Base-by-base conservation (phyloP, 352 stramenopile species). In the Chrysophaeum taylorii region DNA sequence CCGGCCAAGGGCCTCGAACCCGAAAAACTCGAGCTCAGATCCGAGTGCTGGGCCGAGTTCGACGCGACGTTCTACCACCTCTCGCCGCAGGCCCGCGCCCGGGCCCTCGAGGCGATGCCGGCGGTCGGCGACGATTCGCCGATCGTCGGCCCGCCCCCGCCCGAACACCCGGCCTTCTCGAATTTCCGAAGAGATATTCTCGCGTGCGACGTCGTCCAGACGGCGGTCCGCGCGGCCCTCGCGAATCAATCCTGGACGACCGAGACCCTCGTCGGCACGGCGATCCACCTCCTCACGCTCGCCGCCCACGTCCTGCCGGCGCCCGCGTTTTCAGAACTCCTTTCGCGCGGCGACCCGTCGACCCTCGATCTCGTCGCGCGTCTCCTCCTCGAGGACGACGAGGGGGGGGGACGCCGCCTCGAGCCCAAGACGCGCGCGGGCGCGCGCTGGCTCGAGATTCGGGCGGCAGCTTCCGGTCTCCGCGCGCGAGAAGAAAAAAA, bases 11-110 rank as follows among this genome's bases (percentile, higher is more conserved):
- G 68, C 42, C 25, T 74, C 4, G 75, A 73, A 61, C 76, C 83
- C n/a, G 77, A 87, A 68, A 80, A 82, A 45, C 88, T 80, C 78
- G 71, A 80, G 57, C 68, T 90, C 36, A 69, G 76, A 50, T 69
- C 70, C 45, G 68, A 70, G 53, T 74, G 69, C 31, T 90, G 85
- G 85, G 67, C 80, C 31, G 73, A 79, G 42, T 90, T 88, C 70
- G 85, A 90, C 72, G 82, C 85, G 21, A 74, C 75, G 0, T 90
- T 89, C 71, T 82, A 77, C 48, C 82, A 87, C 62, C 81, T 89
- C 23, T 79, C 71, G 35, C 68, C 77, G 21, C 74, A 73, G 36
- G 62, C 70, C 48, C 85, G 89, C 73, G 81, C 89, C 68, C 74
- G 48, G 69, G 81, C 82, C 45, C 69, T 82, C 18, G 81, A 88